phyloP scores from a whole-genome alignment of 257 asterid species.

The Marsdenia floribunda region DNA sequence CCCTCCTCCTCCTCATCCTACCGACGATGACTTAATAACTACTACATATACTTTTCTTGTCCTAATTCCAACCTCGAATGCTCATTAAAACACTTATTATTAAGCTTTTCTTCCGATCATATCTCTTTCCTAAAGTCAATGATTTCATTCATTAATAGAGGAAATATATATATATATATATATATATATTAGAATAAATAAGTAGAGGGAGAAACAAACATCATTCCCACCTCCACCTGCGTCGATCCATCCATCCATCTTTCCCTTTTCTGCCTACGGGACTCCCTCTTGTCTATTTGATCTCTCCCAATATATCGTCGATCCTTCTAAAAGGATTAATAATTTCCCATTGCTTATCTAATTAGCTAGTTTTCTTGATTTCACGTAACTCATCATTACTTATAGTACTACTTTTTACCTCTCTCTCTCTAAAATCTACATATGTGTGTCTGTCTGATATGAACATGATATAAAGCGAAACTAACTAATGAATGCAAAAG shows the following conservation, averaged over 20 bases:
- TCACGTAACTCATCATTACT: slow-evolving; percentile 6
- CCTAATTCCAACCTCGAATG: background rate
- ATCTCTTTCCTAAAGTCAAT: slow-evolving; percentile 24
- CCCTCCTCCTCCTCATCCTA: background rate
- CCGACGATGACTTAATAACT: slow-evolving; percentile 3
- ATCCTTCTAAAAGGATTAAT: background rate
- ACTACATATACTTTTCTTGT: background rate
- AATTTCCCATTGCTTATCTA: background rate
- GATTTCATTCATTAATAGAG: background rate
- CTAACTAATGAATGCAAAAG: slow-evolving; percentile 6
- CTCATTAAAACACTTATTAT: too few relatives aligned
- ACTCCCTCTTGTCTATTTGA: background rate
- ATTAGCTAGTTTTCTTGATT: background rate
- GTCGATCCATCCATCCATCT: background rate
- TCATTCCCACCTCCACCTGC: slow-evolving; percentile 21
- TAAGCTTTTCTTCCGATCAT: background rate
- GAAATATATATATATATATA: too few relatives aligned
- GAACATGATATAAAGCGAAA: background rate
- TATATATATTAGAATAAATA: too few relatives aligned
- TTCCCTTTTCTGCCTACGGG: background rate
- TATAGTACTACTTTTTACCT: too few relatives aligned
- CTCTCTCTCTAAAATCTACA: background rate
- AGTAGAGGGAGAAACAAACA: background rate
- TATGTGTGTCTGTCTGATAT: background rate
- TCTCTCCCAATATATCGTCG: background rate